Conservation (phyloP, 805 yeast genomes). For the Ogataea haglerorum region DNA sequence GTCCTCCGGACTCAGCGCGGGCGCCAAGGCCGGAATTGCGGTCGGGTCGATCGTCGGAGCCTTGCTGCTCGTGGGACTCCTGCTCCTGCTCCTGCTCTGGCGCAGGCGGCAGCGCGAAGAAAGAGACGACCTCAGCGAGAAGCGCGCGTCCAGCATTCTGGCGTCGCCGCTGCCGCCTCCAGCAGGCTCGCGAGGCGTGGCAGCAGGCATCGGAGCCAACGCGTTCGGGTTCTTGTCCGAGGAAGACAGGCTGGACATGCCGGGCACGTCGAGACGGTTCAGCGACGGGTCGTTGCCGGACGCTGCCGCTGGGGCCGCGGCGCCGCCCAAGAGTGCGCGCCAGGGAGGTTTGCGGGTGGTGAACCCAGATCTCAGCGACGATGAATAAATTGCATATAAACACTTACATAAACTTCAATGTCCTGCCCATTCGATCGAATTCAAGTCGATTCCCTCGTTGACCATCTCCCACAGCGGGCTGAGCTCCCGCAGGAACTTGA, state of each 20-base stretch:
- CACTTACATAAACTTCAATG: conserved; percentile 44
- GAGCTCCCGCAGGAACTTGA: conserved; percentile 83
- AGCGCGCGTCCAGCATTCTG: conserved; percentile 11
- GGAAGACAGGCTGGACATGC: conserved; percentile 22
- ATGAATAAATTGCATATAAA: conserved; percentile 12
- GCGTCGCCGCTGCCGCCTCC: conserved; percentile 11
- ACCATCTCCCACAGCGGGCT: conserved; percentile 99
- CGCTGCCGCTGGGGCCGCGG: conserved; percentile 28
- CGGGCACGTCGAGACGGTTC: conserved; percentile 31
- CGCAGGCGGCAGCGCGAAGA: conserved; percentile 20
- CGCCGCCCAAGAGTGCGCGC: not conserved
- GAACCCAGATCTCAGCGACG: conserved; percentile 32
- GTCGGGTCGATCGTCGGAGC: conserved; percentile 31
- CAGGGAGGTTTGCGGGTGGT: conserved; percentile 32
- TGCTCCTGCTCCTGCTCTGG: conserved; percentile 22
- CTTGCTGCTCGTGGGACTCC: conserved; percentile 11
- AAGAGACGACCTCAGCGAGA: conserved; percentile 14
- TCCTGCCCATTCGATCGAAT: conserved; percentile 96
- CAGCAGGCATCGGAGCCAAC: conserved; percentile 17
- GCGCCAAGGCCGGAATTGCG: conserved; percentile 36
- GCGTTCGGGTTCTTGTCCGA: conserved; percentile 23
- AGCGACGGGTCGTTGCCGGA: conserved; percentile 36
- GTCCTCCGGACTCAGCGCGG: conserved; percentile 25
- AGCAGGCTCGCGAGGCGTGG: conserved; percentile 7
- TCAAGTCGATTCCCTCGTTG: conserved; percentile 94